Base-by-base conservation (phyloP, 805 yeast species). In the Spathaspora girioi region DNA sequence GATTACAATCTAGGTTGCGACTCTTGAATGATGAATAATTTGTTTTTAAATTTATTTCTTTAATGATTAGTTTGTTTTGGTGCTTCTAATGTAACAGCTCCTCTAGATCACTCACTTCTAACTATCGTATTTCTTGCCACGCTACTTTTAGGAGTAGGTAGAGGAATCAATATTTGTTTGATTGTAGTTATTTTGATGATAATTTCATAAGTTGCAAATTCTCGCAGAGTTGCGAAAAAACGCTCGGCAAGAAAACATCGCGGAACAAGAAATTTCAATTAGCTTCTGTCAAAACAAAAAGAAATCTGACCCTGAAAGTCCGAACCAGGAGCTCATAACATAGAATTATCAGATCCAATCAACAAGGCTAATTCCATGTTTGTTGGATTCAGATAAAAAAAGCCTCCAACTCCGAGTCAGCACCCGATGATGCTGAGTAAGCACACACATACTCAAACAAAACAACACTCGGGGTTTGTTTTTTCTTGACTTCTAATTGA, bases 1-100 rank as follows among this genome's bases (percentile, higher is more conserved):
- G 61, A 1, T 54, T 67, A 12, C 62, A 61, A 45, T 18, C 47
- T 5, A 57, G 51, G 46, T 40, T 59, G 15, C 38, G 49, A 14
- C 41, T 48, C 20, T 35, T 47, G 17, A 46, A 18, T 18, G 23
- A 12, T 18, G 26, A 32, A 19, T 23, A 15, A 17, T 19, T 23
- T 40, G 20, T 11, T 6, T 12, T n/a, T 18, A 12, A 5, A 45
- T 35, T 7, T 29, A 23, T 23, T 23, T 23, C 26, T 23, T 23
- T 23, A 23, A 23, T 23, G 26, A 23, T 23, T 23, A 23, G 6
- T n/a, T n/a, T 23, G 26, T 4, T 23, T 23, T 23, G 3, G 26
- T 23, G 6, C 6, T 3, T 23, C 6, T 23, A 4, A 23, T 23
- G 6, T 23, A 23, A 4, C 26, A 23, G 6, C 26, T n/a, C n/a